Base-by-base conservation (phyloP, 2,329 filamentous ascomycete genomes). In the Arachnomyces sp. region DNA sequence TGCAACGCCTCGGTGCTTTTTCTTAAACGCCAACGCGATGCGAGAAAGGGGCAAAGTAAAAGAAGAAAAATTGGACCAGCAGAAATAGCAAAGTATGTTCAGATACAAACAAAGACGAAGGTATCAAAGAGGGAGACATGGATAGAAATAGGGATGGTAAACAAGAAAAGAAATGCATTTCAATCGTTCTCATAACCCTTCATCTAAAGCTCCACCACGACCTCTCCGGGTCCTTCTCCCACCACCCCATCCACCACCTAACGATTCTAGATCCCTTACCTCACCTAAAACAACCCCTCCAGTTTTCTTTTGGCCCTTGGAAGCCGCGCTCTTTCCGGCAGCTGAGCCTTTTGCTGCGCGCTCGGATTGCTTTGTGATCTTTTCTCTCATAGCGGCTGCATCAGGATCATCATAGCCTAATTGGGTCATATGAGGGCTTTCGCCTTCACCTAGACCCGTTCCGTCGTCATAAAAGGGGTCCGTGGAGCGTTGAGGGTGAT, bases 331-430 rank as follows among this genome's bases (percentile, higher is more conserved):
- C 28, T 31, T 31, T 31, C 21, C 21, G 5, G 21, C 5, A 25
- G 5, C 21, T 25, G 21, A 5, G 5, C 21, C 21, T 9, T 25
- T 9, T 25, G 34, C 16, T 7, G 14, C 13, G 7, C 28, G 30
- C 7, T 7, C 17, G 44, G 46, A 31, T 34, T 44, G 45, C 3
- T 71, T 69, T 46, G 74, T 69, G 18, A 71, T 72, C 29, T 70
- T 72, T 28, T 76, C 73, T n/a, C 72, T 72, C 51, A 76, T 75
- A 39, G 70, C 71, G 9, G 70, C 67, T 2, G 74, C 73, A 34
- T 78, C 67, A 1, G 66, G 60, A 44, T 71, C 68, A 42, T 71
- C 67, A 41, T 71, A 72, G 18, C 66, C 65, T 13, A 72, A 51
- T 48, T 71, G 68, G 4, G 68, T 71, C 62, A 69, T 63, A 11